Conservation (phyloP, 2,329 filamentous ascomycete genomes). For the Ceratocystiopsis sp. region DNA sequence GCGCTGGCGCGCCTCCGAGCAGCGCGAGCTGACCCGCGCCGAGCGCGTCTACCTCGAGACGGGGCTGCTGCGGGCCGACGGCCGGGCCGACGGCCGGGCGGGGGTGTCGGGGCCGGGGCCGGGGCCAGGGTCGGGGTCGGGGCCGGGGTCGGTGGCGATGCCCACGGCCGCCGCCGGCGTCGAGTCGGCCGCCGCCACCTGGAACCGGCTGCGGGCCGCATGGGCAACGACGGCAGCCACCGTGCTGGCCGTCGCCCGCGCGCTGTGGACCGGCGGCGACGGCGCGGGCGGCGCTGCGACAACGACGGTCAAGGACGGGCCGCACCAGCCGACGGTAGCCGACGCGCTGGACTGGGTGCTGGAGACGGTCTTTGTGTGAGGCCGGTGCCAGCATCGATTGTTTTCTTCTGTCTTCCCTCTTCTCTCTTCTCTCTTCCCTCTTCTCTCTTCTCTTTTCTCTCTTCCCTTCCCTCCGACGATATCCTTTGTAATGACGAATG, state of each 20-base stretch:
- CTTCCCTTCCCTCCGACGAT: neutral
- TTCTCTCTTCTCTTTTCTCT: neutral
- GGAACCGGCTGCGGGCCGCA: too few species aligned
- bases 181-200: neutral
- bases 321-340: constrained; percentile 19
- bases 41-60: constrained; percentile 42
- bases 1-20: constrained; percentile 52
- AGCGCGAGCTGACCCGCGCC: constrained; percentile 33
- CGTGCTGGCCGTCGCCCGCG: too few species aligned
- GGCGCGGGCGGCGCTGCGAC: neutral
- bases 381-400: neutral
- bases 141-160: neutral
- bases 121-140: neutral
- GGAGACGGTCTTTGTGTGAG: constrained; percentile 25
- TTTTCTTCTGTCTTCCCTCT: neutral
- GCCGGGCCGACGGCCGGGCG: neutral
- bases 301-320: constrained; percentile 1
- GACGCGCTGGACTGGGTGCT: constrained; percentile 29
- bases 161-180: neutral
- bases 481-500: neutral
- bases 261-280: too few species aligned
- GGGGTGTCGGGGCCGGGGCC: neutral
- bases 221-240: too few species aligned
- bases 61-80: constrained; percentile 21
- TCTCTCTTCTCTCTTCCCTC: neutral